Evolutionary conservation across 345 rosid genomes (phyloP).

Genomic region (Boechera divaricarpa): DNA sequence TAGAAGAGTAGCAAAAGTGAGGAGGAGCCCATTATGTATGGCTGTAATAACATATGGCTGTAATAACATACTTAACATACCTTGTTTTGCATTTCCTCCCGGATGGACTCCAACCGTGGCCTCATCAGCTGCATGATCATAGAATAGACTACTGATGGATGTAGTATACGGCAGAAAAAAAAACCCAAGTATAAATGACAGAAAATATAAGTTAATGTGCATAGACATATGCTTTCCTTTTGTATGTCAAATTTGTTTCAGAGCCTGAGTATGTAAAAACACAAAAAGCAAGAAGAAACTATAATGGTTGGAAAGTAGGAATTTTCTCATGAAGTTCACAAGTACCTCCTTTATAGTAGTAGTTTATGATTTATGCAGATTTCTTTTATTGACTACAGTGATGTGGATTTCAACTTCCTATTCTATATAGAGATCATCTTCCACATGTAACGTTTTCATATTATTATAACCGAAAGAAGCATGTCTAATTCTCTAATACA

Average conservation of each 20-base stretch:
- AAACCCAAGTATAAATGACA: conserved; percentile 5
- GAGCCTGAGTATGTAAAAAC: neutral
- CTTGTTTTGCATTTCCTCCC: conserved; percentile 59
- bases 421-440: neutral
- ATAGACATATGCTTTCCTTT: conserved; percentile 20
- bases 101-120: conserved; percentile 71
- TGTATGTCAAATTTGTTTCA: neutral
- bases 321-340: conserved; percentile 2
- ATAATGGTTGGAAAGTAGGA: conserved; percentile 6
- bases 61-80: conserved; percentile 42
- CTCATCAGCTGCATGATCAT: conserved; percentile 65
- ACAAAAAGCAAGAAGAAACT: neutral
- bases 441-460: neutral
- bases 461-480: conserved; percentile 10
- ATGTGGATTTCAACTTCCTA: conserved; percentile 15
- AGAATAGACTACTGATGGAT: conserved; percentile 34
- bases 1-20: conserved; percentile 12
- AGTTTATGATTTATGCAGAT: neutral
- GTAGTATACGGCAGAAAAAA: neutral
- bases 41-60: conserved; percentile 32
- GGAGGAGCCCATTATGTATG: neutral
- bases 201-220: neutral
- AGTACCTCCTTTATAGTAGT: neutral
- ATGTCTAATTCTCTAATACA: conserved; percentile 6
- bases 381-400: neutral